These are phyloP conservation scores for Cucurbita maxima DNA, from an alignment of 306 rosid species.

Conservation along the genomic window DNA sequence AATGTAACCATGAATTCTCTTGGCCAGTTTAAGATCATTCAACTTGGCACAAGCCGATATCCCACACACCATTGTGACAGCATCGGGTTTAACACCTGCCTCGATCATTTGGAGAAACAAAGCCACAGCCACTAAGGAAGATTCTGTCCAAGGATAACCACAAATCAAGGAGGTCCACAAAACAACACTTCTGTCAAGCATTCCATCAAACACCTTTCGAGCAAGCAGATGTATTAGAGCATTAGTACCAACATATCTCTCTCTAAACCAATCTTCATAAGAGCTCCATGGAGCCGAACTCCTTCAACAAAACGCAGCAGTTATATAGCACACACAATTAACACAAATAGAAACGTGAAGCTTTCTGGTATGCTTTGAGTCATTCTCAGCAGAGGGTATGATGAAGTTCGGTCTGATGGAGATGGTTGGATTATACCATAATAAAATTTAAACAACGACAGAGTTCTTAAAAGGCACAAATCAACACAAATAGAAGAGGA, in stretches of 20 bases:
- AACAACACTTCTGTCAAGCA: conserved; percentile 66
- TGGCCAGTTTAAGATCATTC: conserved; percentile 48
- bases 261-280: conserved; percentile 49
- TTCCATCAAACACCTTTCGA: conserved; percentile 51
- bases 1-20: conserved; percentile 27
- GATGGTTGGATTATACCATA: conserved; percentile 4
- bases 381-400: conserved; percentile 14
- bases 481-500: neutral
- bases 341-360: conserved; percentile 53
- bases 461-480: neutral
- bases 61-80: conserved; percentile 52
- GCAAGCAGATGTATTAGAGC: conserved; percentile 49
- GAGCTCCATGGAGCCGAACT: conserved; percentile 45
- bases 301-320: conserved; percentile 36
- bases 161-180: conserved; percentile 83
- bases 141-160: conserved; percentile 41
- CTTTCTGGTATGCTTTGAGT: conserved; percentile 11
- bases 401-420: conserved; percentile 17
- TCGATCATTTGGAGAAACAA: conserved; percentile 61
- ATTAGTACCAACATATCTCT: conserved; percentile 39
- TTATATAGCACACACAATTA: conserved; percentile 53
- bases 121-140: conserved; percentile 40
- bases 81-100: conserved; percentile 35
- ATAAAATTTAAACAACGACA: neutral
- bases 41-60: conserved; percentile 74